Evolutionary conservation across 331 rosid species (phyloP).

Genomic region (Rosa hybrid): DNA sequence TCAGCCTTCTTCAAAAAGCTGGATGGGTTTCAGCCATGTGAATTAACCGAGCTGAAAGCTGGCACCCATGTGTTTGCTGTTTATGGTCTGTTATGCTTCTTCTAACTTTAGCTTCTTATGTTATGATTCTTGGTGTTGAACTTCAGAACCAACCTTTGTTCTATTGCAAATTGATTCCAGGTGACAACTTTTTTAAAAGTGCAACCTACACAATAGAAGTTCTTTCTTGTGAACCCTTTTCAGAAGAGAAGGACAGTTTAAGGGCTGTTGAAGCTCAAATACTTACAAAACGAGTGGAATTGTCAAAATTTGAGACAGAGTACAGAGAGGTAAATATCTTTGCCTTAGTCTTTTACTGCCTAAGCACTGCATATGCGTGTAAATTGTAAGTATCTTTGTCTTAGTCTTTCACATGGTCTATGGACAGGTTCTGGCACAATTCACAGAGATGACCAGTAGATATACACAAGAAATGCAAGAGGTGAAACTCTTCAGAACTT

Average conservation of each 20-base stretch:
- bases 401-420: slow-evolving; percentile 24
- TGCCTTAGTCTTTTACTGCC: slow-evolving; percentile 18
- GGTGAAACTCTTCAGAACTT: slow-evolving; percentile 37
- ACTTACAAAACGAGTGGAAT: slow-evolving; percentile 84
- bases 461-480: slow-evolving; percentile 96
- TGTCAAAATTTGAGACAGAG: slow-evolving; percentile 93
- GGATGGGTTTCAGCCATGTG: slow-evolving; percentile 97
- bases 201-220: slow-evolving; percentile 92
- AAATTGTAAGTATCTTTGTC: neutral
- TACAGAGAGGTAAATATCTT: slow-evolving; percentile 73
- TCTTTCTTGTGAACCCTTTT: slow-evolving; percentile 70
- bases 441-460: slow-evolving; percentile 90
- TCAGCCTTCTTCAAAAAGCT: slow-evolving; percentile 85
- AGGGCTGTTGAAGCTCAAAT: slow-evolving; percentile 77
- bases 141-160: slow-evolving; percentile 15
- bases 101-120: slow-evolving; percentile 12
- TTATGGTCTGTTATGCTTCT: slow-evolving; percentile 59
- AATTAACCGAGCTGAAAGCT: slow-evolving; percentile 85
- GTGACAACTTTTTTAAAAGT: slow-evolving; percentile 97
- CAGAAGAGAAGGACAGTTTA: slow-evolving; percentile 77
- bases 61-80: slow-evolving; percentile 93
- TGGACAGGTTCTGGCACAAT: slow-evolving; percentile 86
- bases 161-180: slow-evolving; percentile 43
- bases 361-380: slow-evolving; percentile 25
- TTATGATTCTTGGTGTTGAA: slow-evolving; percentile 22